Evolutionary conservation across 192 early-diverging fungal species (phyloP), one percentile per base, ranked within the genome.

Genomic region (Linnemannia elongata): DNA sequence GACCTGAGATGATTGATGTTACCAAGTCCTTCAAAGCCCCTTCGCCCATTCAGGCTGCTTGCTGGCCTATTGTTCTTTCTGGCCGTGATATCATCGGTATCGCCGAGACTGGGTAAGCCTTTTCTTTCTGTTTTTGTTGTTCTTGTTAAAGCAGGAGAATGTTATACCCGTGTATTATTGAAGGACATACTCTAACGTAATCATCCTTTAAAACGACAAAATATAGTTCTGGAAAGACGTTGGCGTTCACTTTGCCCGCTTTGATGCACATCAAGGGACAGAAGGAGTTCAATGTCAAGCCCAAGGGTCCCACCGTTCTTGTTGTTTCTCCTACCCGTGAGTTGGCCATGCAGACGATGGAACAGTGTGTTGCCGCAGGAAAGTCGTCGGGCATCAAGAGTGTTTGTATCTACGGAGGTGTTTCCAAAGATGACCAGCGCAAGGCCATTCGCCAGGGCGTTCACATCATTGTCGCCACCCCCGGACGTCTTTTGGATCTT

Each of bases 301-400:
- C 73, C 72, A 92, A 91, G 80, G 91, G 92, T 69, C 97, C 98
- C 6, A 88, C 92, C 38, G 93, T 97, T 36, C 91, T 99, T 22
- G 92, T 99, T 38, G 89, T 99, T 13, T 95, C 98, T 36, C 98
- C 98, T 15, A 99, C 98, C 18, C 96, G 98, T 80, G 98, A 99
- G 91, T 92, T 99, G 69, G 98, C 98, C 7, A 92, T 98, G 83
- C 98, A 99, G 90, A 98, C 95, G 77, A 94, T 96, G 85, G 97
- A 98, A 82, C 96, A 98, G 91, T 92, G 91, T 47, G 88, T 93
- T 82, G 91, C 91, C 74, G 94, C 96, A 88, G 82, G 85, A 77
- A 90, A 92, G 80, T 81, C 88, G 3, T 90, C 91, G 45, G 93
- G 93, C 45, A 90, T 97, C 52, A 92, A 88, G 35, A 93, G 91